phyloP scores from a whole-genome alignment of 306 rosid species.

The Begonia loranthoides region DNA sequence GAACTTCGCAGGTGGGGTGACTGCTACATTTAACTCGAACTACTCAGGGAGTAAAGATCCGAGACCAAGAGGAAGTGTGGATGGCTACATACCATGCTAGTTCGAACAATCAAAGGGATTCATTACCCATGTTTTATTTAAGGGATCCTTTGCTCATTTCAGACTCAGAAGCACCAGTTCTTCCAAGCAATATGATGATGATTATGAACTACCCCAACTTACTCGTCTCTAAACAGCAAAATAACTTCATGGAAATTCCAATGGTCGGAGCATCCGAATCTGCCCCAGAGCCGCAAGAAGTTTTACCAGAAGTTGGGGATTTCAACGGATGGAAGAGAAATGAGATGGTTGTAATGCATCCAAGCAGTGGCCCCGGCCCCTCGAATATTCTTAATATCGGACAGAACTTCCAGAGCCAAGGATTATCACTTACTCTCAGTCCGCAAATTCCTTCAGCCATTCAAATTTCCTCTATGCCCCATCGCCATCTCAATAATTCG shows the following conservation, averaged over 20 bases:
- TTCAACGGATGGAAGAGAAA: conserved; percentile 53
- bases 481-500: conserved; percentile 30
- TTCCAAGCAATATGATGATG: conserved; percentile 43
- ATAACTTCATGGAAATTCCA: conserved; percentile 29
- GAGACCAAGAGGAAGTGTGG: conserved; percentile 14
- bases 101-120: conserved; percentile 37
- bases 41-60: conserved; percentile 12
- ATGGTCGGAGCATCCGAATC: conserved; percentile 33
- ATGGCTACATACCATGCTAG: conserved; percentile 49
- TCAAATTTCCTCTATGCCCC: conserved; percentile 38
- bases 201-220: conserved; percentile 34
- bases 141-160: conserved; percentile 45
- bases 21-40: conserved; percentile 6
- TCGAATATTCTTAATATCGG: conserved; percentile 28
- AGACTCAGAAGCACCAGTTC: conserved; percentile 36
- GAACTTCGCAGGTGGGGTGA: conserved; percentile 4
- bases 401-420: conserved; percentile 54
- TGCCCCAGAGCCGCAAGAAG: conserved; percentile 35
- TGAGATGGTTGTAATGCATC: conserved; percentile 35
- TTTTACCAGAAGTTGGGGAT: conserved; percentile 28
- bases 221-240: conserved; percentile 43
- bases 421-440: conserved; percentile 62
- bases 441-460: conserved; percentile 45
- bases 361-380: conserved; percentile 19
- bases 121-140: conserved; percentile 30